Base-by-base conservation (phyloP, 2,329 filamentous ascomycete genomes). In the Chrysoporthe austroafricana region DNA sequence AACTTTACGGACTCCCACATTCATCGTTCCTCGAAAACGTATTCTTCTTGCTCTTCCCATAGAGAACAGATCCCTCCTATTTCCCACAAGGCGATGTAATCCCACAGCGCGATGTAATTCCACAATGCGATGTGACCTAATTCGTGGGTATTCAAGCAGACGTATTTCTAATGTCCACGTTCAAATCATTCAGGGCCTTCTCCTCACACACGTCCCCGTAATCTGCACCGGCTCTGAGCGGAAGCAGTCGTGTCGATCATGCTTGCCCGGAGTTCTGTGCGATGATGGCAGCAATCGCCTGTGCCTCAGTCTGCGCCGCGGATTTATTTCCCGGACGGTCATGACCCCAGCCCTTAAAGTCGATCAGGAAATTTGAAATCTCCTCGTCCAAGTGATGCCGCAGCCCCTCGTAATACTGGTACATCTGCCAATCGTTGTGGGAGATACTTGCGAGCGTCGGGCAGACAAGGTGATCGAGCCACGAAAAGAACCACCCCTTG, bases 391-490 rank as follows among this genome's bases (percentile, higher is more conserved):
- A 13, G 26, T 48, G 13, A n/a, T 46, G 59, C 13, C 26, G 11
- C 26, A 61, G 43, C 5, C 26, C 21, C n/a, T n/a, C 14, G 26
- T 11, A 21, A 1, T 6, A 39, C 54, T 3, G 3, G 14, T 6
- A 8, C 16, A n/a, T 4, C 32, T 4, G 16, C 13, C 6, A 0
- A 0, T 57, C 16, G 6, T 4, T 5, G 7, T 2, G 1, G 14
- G 14, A 9, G 52, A 57, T 4, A 13, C 14, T 34, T 2, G 4
- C 13, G n/a, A 61, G 42, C 14, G 8, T 16, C 13, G 36, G 26
- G 42, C 14, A 7, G 14, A 61, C 59, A 11, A 61, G 11, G 26
- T 61, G 21, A 3, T 48, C 59, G 42, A 61, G 42, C 59, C 59
- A 61, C 13, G 54, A 18, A 16, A n/a, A 36, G 18, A 57, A 57